phyloP scores from a whole-genome alignment of 768 basidiomycete genomes.

The Amanita fuliginea region DNA sequence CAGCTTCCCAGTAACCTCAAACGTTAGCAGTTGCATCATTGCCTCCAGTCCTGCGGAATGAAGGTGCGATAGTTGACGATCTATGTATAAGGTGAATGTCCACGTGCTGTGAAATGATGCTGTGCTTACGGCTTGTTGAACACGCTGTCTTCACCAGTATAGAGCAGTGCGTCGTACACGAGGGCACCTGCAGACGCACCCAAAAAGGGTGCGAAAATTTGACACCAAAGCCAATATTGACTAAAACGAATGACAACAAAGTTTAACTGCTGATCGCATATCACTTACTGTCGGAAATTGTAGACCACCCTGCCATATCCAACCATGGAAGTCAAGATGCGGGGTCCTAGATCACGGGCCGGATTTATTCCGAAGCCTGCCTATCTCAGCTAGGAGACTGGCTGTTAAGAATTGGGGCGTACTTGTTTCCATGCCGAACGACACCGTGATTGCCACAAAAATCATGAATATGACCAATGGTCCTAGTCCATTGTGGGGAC shows the following conservation, averaged over 20 bases:
- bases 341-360: slow-evolving; percentile 41
- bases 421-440: slow-evolving; percentile 57
- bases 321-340: slow-evolving; percentile 55
- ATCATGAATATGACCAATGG: slow-evolving; percentile 47
- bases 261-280: neutral
- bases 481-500: slow-evolving; percentile 38
- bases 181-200: slow-evolving; percentile 44
- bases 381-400: neutral
- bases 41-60: neutral
- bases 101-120: neutral
- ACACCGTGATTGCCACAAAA: slow-evolving; percentile 44
- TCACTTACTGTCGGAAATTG: slow-evolving; percentile 27
- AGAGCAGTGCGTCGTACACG: slow-evolving; percentile 49
- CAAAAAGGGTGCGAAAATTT: slow-evolving; percentile 43
- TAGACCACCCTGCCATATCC: slow-evolving; percentile 46
- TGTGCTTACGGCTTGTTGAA: slow-evolving; percentile 28
- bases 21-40: neutral
- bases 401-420: neutral
- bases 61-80: neutral
- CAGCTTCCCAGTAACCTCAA: neutral
- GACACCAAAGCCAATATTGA: slow-evolving; percentile 72
- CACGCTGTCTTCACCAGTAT: slow-evolving; percentile 42
- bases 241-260: slow-evolving; percentile 17
- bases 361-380: slow-evolving; percentile 30
- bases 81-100: neutral